Percentiles rank a stretch among this genome's conserved stretches.
These are phyloP conservation scores for Boletus rubescentipes DNA, from an alignment of 768 basidiomycete species.

Conservation along the genomic window DNA sequence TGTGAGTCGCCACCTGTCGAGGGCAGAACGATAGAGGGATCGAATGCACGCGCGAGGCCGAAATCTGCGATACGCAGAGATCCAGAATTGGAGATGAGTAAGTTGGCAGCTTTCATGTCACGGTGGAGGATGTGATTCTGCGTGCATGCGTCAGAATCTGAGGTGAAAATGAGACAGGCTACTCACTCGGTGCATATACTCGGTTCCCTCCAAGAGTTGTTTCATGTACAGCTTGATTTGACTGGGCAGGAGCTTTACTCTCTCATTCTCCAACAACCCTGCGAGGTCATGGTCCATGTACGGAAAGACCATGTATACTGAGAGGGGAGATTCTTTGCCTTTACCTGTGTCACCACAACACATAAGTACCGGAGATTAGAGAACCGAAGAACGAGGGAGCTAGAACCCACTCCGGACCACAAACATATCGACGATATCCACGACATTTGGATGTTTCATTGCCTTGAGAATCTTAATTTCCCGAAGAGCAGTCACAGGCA, in stretches of 20 bases:
- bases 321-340: constrained; percentile 69
- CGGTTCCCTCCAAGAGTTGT: constrained; percentile 94
- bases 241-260: constrained; percentile 76
- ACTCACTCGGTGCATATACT: constrained; percentile 91
- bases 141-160: constrained; percentile 4
- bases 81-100: constrained; percentile 88
- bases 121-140: constrained; percentile 97
- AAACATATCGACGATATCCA: constrained; percentile 91
- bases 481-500: constrained; percentile 93
- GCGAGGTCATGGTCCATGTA: constrained; percentile 99
- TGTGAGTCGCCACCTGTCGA: constrained; percentile 18
- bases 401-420: constrained; percentile 66
- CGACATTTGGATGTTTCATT: constrained; percentile 80
- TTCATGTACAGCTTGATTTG: constrained; percentile 96
- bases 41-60: constrained; percentile 86
- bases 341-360: constrained; percentile 12
- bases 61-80: constrained; percentile 91
- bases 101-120: constrained; percentile 98
- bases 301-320: constrained; percentile 98
- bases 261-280: constrained; percentile 88
- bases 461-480: constrained; percentile 97
- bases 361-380: constrained; percentile 1
- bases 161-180: neutral
- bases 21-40: constrained; percentile 45
- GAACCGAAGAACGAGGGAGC: neutral